Evolutionary conservation across 176 grass and related monocot species (phyloP).

Genomic region (Aechmea fasciata): DNA sequence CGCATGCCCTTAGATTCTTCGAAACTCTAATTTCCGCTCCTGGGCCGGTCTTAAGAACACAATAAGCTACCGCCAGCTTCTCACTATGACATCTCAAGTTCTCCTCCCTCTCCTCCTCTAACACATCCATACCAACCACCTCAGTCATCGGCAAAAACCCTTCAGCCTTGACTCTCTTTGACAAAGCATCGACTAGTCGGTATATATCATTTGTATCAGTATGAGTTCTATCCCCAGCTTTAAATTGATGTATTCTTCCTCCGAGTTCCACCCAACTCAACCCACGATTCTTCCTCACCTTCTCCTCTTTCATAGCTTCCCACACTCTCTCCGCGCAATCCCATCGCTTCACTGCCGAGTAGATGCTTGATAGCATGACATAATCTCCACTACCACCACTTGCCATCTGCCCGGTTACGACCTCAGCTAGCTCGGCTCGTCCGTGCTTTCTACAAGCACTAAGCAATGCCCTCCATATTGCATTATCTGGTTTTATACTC

Average conservation of each 20-base stretch:
- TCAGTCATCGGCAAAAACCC: slow-evolving; percentile 52
- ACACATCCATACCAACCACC: slow-evolving; percentile 55
- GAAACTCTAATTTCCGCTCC: slow-evolving; percentile 57
- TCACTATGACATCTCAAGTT: slow-evolving; percentile 55
- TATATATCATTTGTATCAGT: slow-evolving; percentile 42
- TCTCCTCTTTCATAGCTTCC: slow-evolving; percentile 46
- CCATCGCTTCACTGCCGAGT: slow-evolving; percentile 54
- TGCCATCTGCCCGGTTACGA: slow-evolving; percentile 29
- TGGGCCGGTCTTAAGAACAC: slow-evolving; percentile 52
- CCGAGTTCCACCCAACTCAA: slow-evolving; percentile 59
- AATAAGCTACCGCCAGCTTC: slow-evolving; percentile 55
- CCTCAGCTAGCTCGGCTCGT: slow-evolving; percentile 35
- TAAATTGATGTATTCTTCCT: slow-evolving; percentile 40
- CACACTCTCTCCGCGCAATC: slow-evolving; percentile 45
- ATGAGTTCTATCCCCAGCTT: slow-evolving; percentile 52
- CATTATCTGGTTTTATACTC: slow-evolving; percentile 40
- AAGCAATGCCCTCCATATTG: slow-evolving; percentile 68
- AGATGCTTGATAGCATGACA: slow-evolving; percentile 60
- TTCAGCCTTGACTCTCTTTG: slow-evolving; percentile 40
- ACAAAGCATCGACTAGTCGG: slow-evolving; percentile 33
- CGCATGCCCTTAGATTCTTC: slow-evolving; percentile 58
- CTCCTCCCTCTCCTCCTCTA: slow-evolving; percentile 66
- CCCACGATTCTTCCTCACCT: slow-evolving; percentile 43
- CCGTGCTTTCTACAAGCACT: slow-evolving; percentile 38
- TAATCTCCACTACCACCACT: slow-evolving; percentile 46